Evolutionary conservation across 73 alveolate species (phyloP).

Genomic region (Paramecium octaurelia): DNA sequence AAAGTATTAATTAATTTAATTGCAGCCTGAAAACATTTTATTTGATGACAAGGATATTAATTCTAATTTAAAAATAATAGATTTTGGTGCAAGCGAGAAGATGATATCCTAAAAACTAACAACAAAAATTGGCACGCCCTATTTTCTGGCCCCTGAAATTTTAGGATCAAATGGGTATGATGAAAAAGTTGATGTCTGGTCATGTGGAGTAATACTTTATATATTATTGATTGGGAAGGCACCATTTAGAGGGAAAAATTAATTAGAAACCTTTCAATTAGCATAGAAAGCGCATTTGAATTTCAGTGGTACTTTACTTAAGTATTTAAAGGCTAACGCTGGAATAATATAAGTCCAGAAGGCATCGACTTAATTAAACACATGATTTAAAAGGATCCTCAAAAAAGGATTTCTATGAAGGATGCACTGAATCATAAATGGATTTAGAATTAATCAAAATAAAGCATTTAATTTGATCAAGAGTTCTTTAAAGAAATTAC

Average conservation of each 20-base stretch:
- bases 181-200: conserved; percentile 72
- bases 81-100: conserved; percentile 77
- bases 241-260: conserved; percentile 52
- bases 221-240: conserved; percentile 68
- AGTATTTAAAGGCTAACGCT: not conserved
- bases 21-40: conserved; percentile 91
- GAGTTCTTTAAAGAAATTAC: not conserved
- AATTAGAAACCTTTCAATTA: not conserved
- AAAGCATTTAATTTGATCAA: not conserved
- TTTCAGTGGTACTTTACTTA: not conserved
- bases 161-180: conserved; percentile 68
- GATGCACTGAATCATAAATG: conserved; percentile 75
- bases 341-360: conserved; percentile 63
- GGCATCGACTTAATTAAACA: conserved; percentile 68
- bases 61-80: conserved; percentile 89
- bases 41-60: conserved; percentile 78
- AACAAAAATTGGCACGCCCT: conserved; percentile 27
- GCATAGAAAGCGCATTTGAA: not conserved
- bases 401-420: conserved; percentile 63
- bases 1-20: conserved; percentile 66
- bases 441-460: not conserved
- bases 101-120: not conserved
- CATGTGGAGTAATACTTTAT: conserved; percentile 72
- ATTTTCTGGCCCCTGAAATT: conserved; percentile 7
- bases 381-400: conserved; percentile 64